These are phyloP conservation scores for Hortiboletus flavorubellus DNA, from an alignment of 768 basidiomycete species.

Conservation along the genomic window DNA sequence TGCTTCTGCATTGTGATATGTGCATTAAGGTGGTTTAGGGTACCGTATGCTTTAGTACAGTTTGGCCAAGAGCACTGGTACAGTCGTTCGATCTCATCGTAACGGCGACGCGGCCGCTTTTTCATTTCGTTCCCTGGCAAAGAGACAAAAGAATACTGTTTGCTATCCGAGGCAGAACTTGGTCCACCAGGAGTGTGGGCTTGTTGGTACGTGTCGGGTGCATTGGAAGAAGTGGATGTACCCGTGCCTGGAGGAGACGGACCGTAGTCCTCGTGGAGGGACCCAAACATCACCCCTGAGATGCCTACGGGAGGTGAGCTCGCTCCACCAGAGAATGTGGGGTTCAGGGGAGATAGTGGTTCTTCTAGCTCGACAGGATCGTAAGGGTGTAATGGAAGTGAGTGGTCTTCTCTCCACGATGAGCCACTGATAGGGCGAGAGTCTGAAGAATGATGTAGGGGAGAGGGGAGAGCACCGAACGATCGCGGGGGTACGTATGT, in stretches of 20 bases:
- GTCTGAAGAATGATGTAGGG: conserved; percentile 45
- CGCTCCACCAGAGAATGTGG: conserved; percentile 48
- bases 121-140: conserved; percentile 77
- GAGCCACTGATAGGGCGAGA: conserved; percentile 41
- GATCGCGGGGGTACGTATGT: conserved; percentile 34
- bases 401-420: conserved; percentile 30
- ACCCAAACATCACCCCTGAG: conserved; percentile 38
- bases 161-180: conserved; percentile 44
- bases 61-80: conserved; percentile 84
- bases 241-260: conserved; percentile 62
- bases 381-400: conserved; percentile 33
- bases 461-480: conserved; percentile 37
- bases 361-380: conserved; percentile 40
- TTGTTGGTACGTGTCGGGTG: conserved; percentile 29
- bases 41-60: conserved; percentile 85
- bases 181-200: conserved; percentile 15
- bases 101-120: conserved; percentile 80
- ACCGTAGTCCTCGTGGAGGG: conserved; percentile 50
- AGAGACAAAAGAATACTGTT: conserved; percentile 80
- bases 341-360: conserved; percentile 53
- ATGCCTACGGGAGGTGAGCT: conserved; percentile 32
- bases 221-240: conserved; percentile 53
- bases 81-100: conserved; percentile 94
- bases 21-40: conserved; percentile 95
- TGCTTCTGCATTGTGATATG: conserved; percentile 99